Evolutionary conservation across 495 filamentous ascomycete species (phyloP), one percentile per base, ranked within the genome.

Genomic region (Aspergillus nidulans): DNA sequence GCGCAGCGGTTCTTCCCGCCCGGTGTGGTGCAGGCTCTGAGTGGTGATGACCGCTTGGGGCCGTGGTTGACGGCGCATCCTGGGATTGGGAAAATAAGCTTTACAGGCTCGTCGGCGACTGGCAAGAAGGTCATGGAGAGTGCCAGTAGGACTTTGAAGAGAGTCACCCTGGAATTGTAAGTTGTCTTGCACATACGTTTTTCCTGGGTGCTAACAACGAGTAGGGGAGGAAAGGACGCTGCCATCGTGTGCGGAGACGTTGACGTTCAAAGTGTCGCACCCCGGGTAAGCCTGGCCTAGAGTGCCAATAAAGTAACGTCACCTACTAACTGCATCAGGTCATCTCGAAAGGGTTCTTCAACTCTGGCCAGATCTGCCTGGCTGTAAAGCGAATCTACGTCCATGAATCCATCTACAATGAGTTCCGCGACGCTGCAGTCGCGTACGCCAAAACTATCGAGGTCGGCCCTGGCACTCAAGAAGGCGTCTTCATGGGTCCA

Each of bases 31-130:
- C 96, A 95, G 71, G 80, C 96, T 21, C 78, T 96, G 20, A 90
- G 8, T 1, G 50, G 50, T 8, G 50, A 96, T 63, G 91, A 91
- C 53, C 81, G 88, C 9, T 85, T 88, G 52, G 83, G 84, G 65
- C 87, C 91, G 8, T 90, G 96, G n/a, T 85, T 71, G 92, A 94
- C 75, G 86, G 95, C 62, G 77, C 96, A 52, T 90, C 96, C 67
- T 88, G 89, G 54, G 90, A 90, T 28, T 77, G 78, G 46, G 76
- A 95, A 96, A 77, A 82, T 96, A 58, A 86, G 81, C 70, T 96
- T 96, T 60, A 91, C 96, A 28, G 91, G 91, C 32, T 85, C 87
- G 69, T 92, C 95, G 76, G 85, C 87, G 70, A 92, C 92, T 9
- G 91, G 91, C 0, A 53, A 44, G 21, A 19, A n/a, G 3, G 18